phyloP scores from a whole-genome alignment of 1,139 yeast species.

The Candida pseudoviswanathii region DNA sequence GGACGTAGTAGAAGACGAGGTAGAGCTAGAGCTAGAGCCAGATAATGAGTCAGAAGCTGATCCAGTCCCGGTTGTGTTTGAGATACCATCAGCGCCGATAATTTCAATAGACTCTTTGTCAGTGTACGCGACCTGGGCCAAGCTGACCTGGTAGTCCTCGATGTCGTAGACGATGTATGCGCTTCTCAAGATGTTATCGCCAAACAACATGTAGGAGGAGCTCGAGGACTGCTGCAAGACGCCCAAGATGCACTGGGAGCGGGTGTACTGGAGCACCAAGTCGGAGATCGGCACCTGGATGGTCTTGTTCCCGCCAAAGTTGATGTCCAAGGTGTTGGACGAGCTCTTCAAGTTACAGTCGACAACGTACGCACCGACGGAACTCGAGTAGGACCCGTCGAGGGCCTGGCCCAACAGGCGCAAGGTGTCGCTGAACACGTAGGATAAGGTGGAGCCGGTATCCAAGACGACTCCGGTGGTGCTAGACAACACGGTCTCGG shows the following conservation, averaged over 20 bases:
- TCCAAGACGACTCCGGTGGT: slow-evolving; percentile 40
- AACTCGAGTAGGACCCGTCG: slow-evolving; percentile 24
- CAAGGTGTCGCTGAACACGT: slow-evolving; percentile 31
- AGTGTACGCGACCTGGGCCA: slow-evolving; percentile 62
- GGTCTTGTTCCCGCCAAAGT: slow-evolving; percentile 37
- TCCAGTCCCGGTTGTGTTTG: slow-evolving; percentile 5
- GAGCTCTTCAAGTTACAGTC: slow-evolving; percentile 15
- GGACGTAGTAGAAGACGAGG: neutral
- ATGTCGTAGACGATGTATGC: slow-evolving; percentile 82
- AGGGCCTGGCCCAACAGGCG: slow-evolving; percentile 29
- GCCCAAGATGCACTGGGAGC: slow-evolving; percentile 31
- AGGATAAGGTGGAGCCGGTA: slow-evolving; percentile 45
- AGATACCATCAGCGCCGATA: slow-evolving; percentile 2
- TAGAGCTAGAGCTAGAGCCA: neutral
- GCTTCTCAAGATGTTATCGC: slow-evolving; percentile 72
- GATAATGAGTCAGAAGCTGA: neutral
- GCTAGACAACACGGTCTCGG: slow-evolving; percentile 19
- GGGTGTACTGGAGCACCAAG: slow-evolving; percentile 24
- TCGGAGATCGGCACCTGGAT: slow-evolving; percentile 39
- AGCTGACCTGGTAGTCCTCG: slow-evolving; percentile 60
- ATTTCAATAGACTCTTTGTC: slow-evolving; percentile 7
- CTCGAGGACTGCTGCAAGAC: slow-evolving; percentile 25
- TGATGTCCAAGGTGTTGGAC: slow-evolving; percentile 24
- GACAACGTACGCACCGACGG: slow-evolving; percentile 29
- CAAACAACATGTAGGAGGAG: slow-evolving; percentile 42